Evolutionary conservation across 2,329 filamentous ascomycete genomes (phyloP).

Genomic region (Mycocentrospora acerina): DNA sequence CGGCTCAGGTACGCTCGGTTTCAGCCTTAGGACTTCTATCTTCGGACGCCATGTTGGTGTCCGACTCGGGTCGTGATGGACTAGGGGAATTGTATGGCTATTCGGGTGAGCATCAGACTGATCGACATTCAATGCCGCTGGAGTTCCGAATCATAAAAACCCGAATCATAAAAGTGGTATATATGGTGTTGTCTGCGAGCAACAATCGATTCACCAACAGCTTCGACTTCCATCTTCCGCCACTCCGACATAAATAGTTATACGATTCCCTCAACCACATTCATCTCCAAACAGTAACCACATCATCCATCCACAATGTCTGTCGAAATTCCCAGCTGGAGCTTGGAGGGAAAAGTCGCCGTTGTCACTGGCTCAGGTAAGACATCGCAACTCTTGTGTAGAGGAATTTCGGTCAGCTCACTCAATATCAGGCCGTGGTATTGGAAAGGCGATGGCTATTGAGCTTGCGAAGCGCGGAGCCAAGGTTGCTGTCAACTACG

Average conservation of each 20-base stretch:
- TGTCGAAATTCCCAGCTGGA: slow-evolving; percentile 49
- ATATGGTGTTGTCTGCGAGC: slow-evolving; percentile 27
- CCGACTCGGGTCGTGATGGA: slow-evolving; percentile 25
- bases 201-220: slow-evolving; percentile 21
- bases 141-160: slow-evolving; percentile 30
- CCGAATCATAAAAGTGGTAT: slow-evolving; percentile 30
- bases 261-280: slow-evolving; percentile 4
- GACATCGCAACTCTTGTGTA: slow-evolving; percentile 6
- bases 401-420: slow-evolving; percentile 17
- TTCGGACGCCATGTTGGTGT: slow-evolving; percentile 24
- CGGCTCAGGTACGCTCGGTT: slow-evolving; percentile 26
- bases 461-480: slow-evolving; percentile 67
- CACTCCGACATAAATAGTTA: slow-evolving; percentile 15
- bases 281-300: slow-evolving; percentile 13
- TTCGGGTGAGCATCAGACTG: slow-evolving; percentile 8
- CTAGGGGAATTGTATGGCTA: slow-evolving; percentile 26
- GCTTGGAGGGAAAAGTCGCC: slow-evolving; percentile 57
- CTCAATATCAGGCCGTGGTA: slow-evolving; percentile 57
- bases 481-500: slow-evolving; percentile 68
- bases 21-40: slow-evolving; percentile 29
- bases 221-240: slow-evolving; percentile 13
- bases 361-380: slow-evolving; percentile 56
- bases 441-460: slow-evolving; percentile 66
- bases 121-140: slow-evolving; percentile 24
- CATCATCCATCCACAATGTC: slow-evolving; percentile 39